Evolutionary conservation across 139 green algal genomes (phyloP), one percentile per base, ranked within the genome.

Genomic region (Volvox africanus): DNA sequence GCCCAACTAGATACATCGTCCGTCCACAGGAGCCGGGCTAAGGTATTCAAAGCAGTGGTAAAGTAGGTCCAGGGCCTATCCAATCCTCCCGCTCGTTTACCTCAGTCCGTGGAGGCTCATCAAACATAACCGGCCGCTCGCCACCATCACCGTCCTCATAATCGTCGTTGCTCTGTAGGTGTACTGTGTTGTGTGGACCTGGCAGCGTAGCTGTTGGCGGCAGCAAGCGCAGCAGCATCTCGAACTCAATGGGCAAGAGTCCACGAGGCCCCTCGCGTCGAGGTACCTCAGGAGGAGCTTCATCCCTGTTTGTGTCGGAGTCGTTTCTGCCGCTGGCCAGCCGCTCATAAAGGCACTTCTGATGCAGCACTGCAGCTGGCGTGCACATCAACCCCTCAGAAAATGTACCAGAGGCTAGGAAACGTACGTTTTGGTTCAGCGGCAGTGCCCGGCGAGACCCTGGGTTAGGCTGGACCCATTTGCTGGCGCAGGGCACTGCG

Each of bases 91-190:
- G 33, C 32, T 36, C 76, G 33, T 35, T 65, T 55, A 90, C 86
- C 71, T 35, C 50, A 5, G 73, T 28, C 20, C 86, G 44, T 5
- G 86, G 86, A 50, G 86, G 86, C 86, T 90, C 86, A 32, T 90
- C 86, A 44, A 90, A 90, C 86, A 90, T 90, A 75, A 90, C 79
- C 36, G 86, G 73, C 69, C 68, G 69, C n/a, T 89, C 67, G 26
- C 36, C 83, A 35, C 68, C 69, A 18, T 44, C 80, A 33, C 28
- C 62, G 33, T 89, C 85, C 14, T 90, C 37, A 28, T 82, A 36
- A 55, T 83, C 73, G 73, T 90, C 86, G 50, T 76, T 76, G 55
- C 14, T 65, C 71, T 35, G 30, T 55, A 90, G 86, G 86, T 83
- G 50, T 55, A 90, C 73, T 21, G 86, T 90, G 69, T 90, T 90